Base-by-base conservation (phyloP, 768 basidiomycete species). In the Tulasnella calospora region DNA sequence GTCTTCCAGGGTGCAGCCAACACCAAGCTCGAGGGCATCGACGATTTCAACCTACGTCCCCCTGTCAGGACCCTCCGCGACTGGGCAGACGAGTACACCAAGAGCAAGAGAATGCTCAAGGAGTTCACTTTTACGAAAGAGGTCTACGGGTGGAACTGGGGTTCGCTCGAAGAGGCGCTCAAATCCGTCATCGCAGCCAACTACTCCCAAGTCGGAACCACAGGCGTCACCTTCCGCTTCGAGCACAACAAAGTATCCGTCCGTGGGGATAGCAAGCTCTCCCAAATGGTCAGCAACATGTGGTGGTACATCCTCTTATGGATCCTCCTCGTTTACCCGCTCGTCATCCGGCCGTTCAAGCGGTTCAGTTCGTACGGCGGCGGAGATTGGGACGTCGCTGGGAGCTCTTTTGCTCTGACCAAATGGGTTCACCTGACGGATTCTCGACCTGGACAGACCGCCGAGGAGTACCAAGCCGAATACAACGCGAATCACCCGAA, bases 31-130 rank as follows among this genome's bases (percentile, higher is more conserved):
- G 40, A 47, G 23, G 69, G 67, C 36, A 30, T 71, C 75, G 75
- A 76, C 55, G 75, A 76, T 27, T 6, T 40, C 75, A 35, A 69
- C 21, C 47, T 76, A 30, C 61, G 47, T n/a, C 75, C 75, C 15
- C 91, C 90, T 1, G 89, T 89, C 23, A 89, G 88, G 84, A 88
- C 90, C 0, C 82, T 94, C 67, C 86, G 92, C 40, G 87, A 92
- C 78, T 95, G 94, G 94, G 93, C 93, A 10, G 92, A 94, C 81
- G 90, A 92, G 78, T 95, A 94, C 81, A 94, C 92, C 78, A 86
- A 87, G 36, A 92, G 91, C 81, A 85, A 83, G 13, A 94, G 91
- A 81, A 84, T 87, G 21, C 85, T 95, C 79, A 95, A 94, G 83
- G 93, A 94, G 84, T 94, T 95, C 82, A 86, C 88, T 6, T 92